phyloP scores from a whole-genome alignment of 805 yeast genomes.

The Lachancea cidri region DNA sequence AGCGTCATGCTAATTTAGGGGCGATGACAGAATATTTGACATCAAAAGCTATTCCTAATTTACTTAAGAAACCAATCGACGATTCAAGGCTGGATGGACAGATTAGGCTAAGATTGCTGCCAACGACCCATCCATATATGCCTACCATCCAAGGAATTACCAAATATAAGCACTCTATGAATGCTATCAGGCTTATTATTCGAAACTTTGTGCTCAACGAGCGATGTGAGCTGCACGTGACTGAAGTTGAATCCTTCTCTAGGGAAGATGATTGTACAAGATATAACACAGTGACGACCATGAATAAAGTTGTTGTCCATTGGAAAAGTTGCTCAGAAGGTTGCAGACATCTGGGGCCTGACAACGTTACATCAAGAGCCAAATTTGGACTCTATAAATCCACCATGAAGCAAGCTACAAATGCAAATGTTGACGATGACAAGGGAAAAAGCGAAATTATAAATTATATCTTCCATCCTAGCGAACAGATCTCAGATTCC shows the following conservation, averaged over 20 bases:
- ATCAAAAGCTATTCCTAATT: conserved; percentile 42
- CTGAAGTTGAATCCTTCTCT: conserved; percentile 31
- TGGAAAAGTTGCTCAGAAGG: conserved; percentile 26
- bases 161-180: conserved; percentile 51
- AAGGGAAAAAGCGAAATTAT: conserved; percentile 1
- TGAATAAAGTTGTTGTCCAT: conserved; percentile 24
- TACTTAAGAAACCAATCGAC: conserved; percentile 44
- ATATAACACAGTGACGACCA: conserved; percentile 14
- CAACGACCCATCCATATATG: conserved; percentile 46
- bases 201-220: conserved; percentile 54
- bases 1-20: conserved; percentile 42
- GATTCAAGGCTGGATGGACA: conserved; percentile 40
- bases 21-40: conserved; percentile 45
- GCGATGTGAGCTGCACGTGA: conserved; percentile 47
- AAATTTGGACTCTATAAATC: conserved; percentile 2
- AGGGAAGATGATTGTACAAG: conserved; percentile 9
- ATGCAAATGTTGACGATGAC: background rate
- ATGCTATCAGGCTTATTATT: conserved; percentile 49
- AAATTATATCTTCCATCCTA: conserved; percentile 2
- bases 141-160: conserved; percentile 54
- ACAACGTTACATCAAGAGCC: conserved; percentile 5
- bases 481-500: background rate
- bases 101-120: conserved; percentile 51
- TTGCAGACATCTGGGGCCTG: conserved; percentile 2
- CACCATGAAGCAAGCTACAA: background rate